Base-by-base conservation (phyloP, 1,284 basidiomycete species). In the Afroboletus lepidellus region DNA sequence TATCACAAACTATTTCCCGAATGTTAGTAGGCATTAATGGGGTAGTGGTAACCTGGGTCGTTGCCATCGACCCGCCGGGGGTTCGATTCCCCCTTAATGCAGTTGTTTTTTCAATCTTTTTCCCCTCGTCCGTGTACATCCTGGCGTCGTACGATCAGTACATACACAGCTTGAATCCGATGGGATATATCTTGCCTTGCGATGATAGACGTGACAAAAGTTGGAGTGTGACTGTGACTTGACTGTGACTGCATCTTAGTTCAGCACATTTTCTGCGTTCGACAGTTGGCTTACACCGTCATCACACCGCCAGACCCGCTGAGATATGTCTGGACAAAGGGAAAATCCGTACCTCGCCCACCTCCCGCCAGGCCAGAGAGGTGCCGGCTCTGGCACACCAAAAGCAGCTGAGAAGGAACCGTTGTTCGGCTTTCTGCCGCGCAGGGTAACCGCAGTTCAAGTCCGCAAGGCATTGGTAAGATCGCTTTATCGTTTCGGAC, bases 391-490 rank as follows among this genome's bases (percentile, higher is more conserved):
- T 51, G 23, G 36, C 32, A 29, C 41, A 2, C 46, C 53, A 6
- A 69, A 70, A 57, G 50, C 23, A 11, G 55, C 56, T 42, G 60
- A 60, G 5, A 78, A 71, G 52, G 79, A 81, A 39, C 90, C 91
- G 8, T 72, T 96, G 8, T 82, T 80, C 63, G 93, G 92, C 15
- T 86, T 94, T 60, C 70, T 92, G 33, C 87, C 91, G 1, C 77
- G 93, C 53, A 84, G 81, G 59, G 89, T 94, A n/a, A 82, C 75
- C 0, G 86, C 81, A 6, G 72, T 77, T 6, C 84, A 94, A 73
- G 90, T 87, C 21, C 80, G 83, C 54, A 74, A 74, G 50, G 90
- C 87, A 37, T 77, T 95, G 80, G 86, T 89, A 63, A 57, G 84
- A 46, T 24, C 30, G 13, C n/a, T 47, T 23, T 13, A 32, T 18